Evolutionary conservation across 805 yeast species (phyloP), one percentile per base, ranked within the genome.

Genomic region (Wickerhamomyces pijperi): DNA sequence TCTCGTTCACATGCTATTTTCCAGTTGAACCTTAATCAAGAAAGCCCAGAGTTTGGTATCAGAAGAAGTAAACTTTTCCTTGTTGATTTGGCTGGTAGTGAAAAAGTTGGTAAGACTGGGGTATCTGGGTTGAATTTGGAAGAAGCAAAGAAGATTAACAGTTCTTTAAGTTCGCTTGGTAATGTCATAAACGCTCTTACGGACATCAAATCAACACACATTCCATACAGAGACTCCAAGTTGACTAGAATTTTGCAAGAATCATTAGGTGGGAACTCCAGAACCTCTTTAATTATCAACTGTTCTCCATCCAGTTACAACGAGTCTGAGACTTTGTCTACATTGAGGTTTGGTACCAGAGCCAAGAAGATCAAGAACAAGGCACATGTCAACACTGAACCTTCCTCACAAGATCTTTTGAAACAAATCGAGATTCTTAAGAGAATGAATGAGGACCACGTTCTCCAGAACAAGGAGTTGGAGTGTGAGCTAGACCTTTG

Each of bases 81-180:
- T 29, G 90, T 85, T 12, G 96, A 86, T 59, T 65, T 86, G 46
- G 95, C 95, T 0, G 95, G 95, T 5, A 78, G 90, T 18, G 95
- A 88, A 56, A 82, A 78, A 55, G 75, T 79, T 31, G 76, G 76
- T 42, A 80, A 77, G 46, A 76, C 92, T 0, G 90, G 92, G 3
- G 90, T 88, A 1, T 58, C 74, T 0, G 92, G 92, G 1, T 76
- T 75, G 47, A 68, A 78, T 2, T 61, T 82, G 7, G 88, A 85
- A 53, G 96, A 87, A 49, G 86, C 94, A 1, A 82, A 82, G 51
- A 83, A 80, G 44, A 82, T 87, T 49, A 88, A 87, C 57, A 70
- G 76, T 34, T 82, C 95, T 1, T 66, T 85, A 31, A 76, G 86
- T 5, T 71, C 87, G 0, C 64, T 87, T 40, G 94, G 95, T 3